phyloP scores from a whole-genome alignment of 2,329 filamentous ascomycete genomes.

The Cladobotryum protrusum region DNA sequence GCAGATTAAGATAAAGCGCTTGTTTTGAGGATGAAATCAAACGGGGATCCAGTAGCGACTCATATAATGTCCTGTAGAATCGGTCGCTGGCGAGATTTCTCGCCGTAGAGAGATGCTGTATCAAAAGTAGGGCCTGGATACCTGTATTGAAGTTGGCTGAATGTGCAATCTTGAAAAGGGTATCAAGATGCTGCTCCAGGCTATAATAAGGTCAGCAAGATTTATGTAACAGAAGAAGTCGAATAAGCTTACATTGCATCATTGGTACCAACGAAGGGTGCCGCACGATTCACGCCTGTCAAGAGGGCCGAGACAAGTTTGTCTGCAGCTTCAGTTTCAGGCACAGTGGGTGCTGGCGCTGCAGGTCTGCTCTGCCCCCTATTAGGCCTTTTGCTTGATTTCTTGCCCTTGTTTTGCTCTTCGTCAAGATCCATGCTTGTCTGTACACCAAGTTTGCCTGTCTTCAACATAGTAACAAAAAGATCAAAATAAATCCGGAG shows the following conservation, averaged over 20 bases:
- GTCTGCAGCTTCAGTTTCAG: slow-evolving; percentile 65
- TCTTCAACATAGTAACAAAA: slow-evolving; percentile 77
- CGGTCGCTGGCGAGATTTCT: slow-evolving; percentile 80
- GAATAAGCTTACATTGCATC: slow-evolving; percentile 57
- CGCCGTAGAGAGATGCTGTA: slow-evolving; percentile 80
- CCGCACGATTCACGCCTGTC: slow-evolving; percentile 91
- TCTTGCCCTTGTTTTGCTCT: slow-evolving; percentile 22
- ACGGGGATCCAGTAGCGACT: slow-evolving; percentile 86
- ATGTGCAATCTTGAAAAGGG: slow-evolving; percentile 91
- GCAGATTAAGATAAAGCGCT: slow-evolving; percentile 84
- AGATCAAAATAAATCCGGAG: slow-evolving; percentile 88
- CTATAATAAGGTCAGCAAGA: slow-evolving; percentile 32
- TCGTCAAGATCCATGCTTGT: slow-evolving; percentile 41
- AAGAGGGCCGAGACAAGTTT: slow-evolving; percentile 89
- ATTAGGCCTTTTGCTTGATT: slow-evolving; percentile 6
- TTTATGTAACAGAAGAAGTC: not conserved
- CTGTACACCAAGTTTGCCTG: slow-evolving; percentile 29
- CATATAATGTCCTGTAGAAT: slow-evolving; percentile 93
- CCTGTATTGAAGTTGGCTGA: slow-evolving; percentile 99
- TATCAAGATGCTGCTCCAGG: slow-evolving; percentile 84
- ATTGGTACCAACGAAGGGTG: slow-evolving; percentile 83
- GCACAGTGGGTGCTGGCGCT: slow-evolving; percentile 33
- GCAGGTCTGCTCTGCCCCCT: slow-evolving; percentile 19
- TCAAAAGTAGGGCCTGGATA: slow-evolving; percentile 88
- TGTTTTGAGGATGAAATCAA: slow-evolving; percentile 90